Percentiles rank a stretch among this genome's conserved stretches.
These are phyloP conservation scores for Purshia tridentata DNA, from an alignment of 306 rosid species.

Conservation along the genomic window DNA sequence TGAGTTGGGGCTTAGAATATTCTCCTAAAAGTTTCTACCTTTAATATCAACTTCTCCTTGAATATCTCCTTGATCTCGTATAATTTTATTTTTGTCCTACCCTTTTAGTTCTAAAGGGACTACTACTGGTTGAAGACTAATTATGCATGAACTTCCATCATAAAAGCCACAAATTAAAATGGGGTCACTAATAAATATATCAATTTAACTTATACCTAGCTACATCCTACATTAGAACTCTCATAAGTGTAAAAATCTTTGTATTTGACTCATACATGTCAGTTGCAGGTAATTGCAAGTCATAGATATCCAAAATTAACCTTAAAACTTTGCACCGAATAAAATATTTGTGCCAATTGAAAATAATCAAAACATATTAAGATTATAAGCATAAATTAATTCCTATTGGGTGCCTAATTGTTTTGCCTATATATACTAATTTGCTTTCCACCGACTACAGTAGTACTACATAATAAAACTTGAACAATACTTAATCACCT, in stretches of 20 bases:
- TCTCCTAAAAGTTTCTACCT: neutral
- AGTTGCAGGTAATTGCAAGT: too few relatives aligned
- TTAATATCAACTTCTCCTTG: neutral
- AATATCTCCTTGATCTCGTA: neutral
- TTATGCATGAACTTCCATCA: too few relatives aligned
- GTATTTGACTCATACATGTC: too few relatives aligned
- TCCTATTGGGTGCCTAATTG: neutral
- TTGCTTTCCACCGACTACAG: conserved; percentile 12
- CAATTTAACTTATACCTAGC: too few relatives aligned
- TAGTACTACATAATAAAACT: neutral
- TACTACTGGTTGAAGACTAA: too few relatives aligned
- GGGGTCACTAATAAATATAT: too few relatives aligned
- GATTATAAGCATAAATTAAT: neutral
- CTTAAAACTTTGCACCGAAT: too few relatives aligned
- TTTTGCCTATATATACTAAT: neutral
- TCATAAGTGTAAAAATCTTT: too few relatives aligned
- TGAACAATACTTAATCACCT: neutral
- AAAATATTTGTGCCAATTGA: neutral
- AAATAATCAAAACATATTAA: neutral
- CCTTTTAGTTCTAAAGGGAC: too few relatives aligned
- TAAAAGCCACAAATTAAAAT: too few relatives aligned
- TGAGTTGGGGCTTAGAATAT: neutral
- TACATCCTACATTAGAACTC: too few relatives aligned
- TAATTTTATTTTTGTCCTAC: neutral
- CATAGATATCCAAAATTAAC: too few relatives aligned